Evolutionary conservation across 2,329 filamentous ascomycete genomes (phyloP), one percentile per base, ranked within the genome.

Genomic region (Penicillium sp.): DNA sequence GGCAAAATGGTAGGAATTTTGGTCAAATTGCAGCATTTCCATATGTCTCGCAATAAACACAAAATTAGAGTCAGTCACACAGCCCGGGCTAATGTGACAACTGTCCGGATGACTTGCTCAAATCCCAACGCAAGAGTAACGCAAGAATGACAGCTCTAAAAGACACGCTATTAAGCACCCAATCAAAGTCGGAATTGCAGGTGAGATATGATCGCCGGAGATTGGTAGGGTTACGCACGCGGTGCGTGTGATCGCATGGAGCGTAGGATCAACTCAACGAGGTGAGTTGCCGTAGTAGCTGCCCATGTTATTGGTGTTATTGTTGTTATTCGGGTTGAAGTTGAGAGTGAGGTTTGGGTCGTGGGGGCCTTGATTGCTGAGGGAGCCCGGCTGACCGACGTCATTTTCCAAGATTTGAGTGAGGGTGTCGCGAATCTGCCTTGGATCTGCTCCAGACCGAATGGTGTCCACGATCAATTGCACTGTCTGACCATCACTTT

Each of bases 381-480:
- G 14, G 36, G 24, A 11, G 9, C 1, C 11, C 9, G 34, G 11
- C 40, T 16, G 43, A 21, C 31, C 36, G n/a, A 32, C 27, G 14
- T 49, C 40, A 3, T 41, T 27, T 7, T 45, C 22, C 29, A 54
- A 27, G 8, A 53, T 21, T n/a, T 43, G 41, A 10, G 50, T 31
- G 31, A 64, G 36, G 10, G 40, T 10, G 2, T 50, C 52, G 44
- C 44, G 57, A 9, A 70, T 57, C 7, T 56, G 50, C 4, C 62
- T 56, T 10, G 57, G 24, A 4, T 56, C 48, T 16, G 61, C 58
- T 8, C 68, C 65, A 40, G 55, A 50, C 39, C 66, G 64, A 24
- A 73, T 66, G n/a, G 54, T 55, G n/a, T 61, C 47, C 49, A 72
- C 24, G 22, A 72, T 52, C 3, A 58, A 53, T 10, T 67, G 60